A percentile compares a stretch with the other conserved stretches of the same genome.
Evolutionary conservation across 306 rosid genomes (phyloP).

Genomic region (Elaeagnus macrophylla): DNA sequence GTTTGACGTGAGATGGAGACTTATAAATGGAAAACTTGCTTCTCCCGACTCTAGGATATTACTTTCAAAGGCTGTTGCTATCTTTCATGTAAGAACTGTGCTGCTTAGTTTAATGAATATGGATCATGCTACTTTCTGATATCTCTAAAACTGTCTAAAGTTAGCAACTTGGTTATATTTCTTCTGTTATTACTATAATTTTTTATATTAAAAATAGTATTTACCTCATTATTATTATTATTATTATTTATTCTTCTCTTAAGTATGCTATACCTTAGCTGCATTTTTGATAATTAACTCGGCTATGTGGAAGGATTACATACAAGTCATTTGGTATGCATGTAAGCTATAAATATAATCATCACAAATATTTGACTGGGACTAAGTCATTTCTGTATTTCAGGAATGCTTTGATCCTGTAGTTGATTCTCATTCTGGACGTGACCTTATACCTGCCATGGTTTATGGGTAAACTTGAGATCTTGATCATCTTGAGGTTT

Average conservation of each 20-base stretch:
- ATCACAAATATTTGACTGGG: slow-evolving; percentile 9
- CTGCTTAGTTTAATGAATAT: slow-evolving; percentile 2
- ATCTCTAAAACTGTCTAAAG: neutral
- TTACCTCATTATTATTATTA: too few species aligned
- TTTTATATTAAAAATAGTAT: too few species aligned
- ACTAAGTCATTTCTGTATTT: slow-evolving; percentile 13
- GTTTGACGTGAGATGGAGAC: slow-evolving; percentile 82
- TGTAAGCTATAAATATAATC: neutral
- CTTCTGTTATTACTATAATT: too few species aligned
- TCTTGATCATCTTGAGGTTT: neutral
- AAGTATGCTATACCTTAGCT: too few species aligned
- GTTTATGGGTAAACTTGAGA: slow-evolving; percentile 67
- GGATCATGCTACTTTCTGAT: neutral
- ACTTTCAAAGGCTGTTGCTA: slow-evolving; percentile 75
- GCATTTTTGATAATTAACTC: neutral
- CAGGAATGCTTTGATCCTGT: slow-evolving; percentile 97
- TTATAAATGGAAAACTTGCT: slow-evolving; percentile 78
- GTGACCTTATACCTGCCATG: slow-evolving; percentile 96
- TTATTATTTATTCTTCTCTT: too few species aligned
- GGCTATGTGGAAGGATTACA: neutral
- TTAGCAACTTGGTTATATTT: neutral
- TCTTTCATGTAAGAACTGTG: slow-evolving; percentile 61
- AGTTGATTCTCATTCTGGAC: slow-evolving; percentile 66
- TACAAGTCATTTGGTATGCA: neutral
- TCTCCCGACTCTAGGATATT: slow-evolving; percentile 77